phyloP scores from a whole-genome alignment of 2,329 filamentous ascomycete species.

The Malbranchea zuffiana region DNA sequence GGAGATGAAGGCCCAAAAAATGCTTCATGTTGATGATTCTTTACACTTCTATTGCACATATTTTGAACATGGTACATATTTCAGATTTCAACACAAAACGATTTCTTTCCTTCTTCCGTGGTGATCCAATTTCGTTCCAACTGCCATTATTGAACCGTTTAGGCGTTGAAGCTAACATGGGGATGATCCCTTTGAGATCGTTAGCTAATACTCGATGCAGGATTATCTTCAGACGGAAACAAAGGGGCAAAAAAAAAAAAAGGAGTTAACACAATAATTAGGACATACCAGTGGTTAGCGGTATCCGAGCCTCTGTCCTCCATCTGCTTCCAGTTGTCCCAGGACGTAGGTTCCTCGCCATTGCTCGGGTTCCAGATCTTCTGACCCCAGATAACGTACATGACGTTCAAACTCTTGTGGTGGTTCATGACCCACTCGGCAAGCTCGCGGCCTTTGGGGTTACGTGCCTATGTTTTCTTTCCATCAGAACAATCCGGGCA shows the following conservation, averaged over 20 bases:
- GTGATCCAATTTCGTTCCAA: too few relatives aligned
- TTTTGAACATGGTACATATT: too few relatives aligned
- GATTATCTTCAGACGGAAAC: too few relatives aligned
- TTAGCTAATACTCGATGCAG: constrained; percentile 1
- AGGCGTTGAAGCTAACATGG: constrained; percentile 16
- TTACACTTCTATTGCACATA: too few relatives aligned
- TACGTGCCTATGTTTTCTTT: constrained; percentile 23
- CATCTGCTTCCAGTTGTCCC: constrained; percentile 36
- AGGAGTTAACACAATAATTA: background rate
- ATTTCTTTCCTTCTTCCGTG: too few relatives aligned
- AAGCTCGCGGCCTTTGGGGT: constrained; percentile 33
- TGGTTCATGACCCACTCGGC: constrained; percentile 43
- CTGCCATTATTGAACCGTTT: too few relatives aligned
- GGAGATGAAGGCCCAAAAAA: too few relatives aligned
- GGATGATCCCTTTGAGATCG: constrained; percentile 13
- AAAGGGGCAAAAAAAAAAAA: constrained; percentile 2
- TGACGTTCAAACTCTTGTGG: constrained; percentile 31
- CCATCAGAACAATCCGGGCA: background rate
- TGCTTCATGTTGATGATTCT: too few relatives aligned
- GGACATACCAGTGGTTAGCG: constrained; percentile 34
- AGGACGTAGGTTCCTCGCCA: constrained; percentile 29
- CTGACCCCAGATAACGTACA: constrained; percentile 44
- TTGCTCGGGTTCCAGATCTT: constrained; percentile 36
- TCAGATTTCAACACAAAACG: too few relatives aligned
- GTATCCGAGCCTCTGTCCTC: constrained; percentile 34